phyloP scores from a whole-genome alignment of 2,329 filamentous ascomycete species.

The Cercospora janseana region DNA sequence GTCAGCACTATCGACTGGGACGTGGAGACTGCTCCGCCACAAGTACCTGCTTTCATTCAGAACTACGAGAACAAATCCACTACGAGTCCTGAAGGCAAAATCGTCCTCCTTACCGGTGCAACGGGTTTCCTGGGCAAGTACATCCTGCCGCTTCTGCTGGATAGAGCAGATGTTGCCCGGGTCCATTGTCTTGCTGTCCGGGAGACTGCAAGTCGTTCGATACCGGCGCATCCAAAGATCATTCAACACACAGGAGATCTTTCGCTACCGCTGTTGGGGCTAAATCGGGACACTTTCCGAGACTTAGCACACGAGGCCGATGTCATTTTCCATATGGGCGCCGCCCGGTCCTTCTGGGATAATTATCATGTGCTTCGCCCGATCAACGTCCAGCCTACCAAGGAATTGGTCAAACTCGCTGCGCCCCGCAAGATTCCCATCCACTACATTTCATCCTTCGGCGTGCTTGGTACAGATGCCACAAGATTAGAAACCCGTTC shows the following conservation, averaged over 20 bases:
- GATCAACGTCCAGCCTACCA: neutral
- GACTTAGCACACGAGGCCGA: neutral
- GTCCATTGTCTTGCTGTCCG: slow-evolving; percentile 1
- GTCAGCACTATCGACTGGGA: slow-evolving; percentile 6
- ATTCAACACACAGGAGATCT: neutral
- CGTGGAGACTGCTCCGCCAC: neutral
- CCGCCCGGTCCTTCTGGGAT: neutral
- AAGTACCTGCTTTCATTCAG: too few species aligned
- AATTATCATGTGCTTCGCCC: neutral
- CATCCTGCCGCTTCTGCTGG: neutral
- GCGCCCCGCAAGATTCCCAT: neutral
- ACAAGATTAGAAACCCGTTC: neutral
- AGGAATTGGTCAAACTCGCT: neutral
- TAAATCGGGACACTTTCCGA: neutral
- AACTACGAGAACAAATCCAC: too few species aligned
- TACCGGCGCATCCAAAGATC: neutral
- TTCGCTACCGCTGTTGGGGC: neutral
- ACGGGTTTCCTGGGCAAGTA: neutral
- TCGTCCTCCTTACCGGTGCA: neutral
- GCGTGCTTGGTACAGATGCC: neutral
- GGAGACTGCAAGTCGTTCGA: neutral
- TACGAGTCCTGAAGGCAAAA: too few species aligned
- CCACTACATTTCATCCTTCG: neutral
- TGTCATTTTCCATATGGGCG: neutral
- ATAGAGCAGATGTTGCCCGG: neutral